These are phyloP conservation scores for Lobulomyces angularis DNA, from an alignment of 192 early-diverging fungal genomes.

Conservation along the genomic window DNA sequence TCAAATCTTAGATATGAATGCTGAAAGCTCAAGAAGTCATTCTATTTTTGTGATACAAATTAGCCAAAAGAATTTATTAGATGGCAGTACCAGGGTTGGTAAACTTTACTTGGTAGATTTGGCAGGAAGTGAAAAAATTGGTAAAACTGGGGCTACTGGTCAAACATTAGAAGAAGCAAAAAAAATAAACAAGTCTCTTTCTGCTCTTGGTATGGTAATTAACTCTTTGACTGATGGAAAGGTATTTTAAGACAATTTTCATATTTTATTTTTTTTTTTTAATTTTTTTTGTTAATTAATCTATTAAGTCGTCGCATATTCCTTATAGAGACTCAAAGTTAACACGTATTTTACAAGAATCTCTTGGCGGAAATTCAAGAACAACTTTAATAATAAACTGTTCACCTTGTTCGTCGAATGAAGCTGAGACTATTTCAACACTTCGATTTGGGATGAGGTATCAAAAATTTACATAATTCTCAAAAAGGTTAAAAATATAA, in stretches of 20 bases:
- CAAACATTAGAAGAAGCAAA: constrained; percentile 99
- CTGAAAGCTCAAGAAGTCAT: constrained; percentile 93
- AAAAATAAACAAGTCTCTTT: constrained; percentile 98
- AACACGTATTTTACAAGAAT: constrained; percentile 98
- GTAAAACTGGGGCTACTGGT: constrained; percentile 94
- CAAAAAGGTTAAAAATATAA: neutral
- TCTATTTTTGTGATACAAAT: constrained; percentile 97
- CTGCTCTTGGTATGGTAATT: constrained; percentile 98
- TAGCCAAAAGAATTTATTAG: constrained; percentile 80
- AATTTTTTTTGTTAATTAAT: neutral
- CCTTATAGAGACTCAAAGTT: constrained; percentile 99
- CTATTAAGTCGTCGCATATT: constrained; percentile 73
- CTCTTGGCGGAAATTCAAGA: constrained; percentile 96
- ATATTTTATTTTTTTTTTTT: constrained; percentile 1
- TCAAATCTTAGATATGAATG: constrained; percentile 78
- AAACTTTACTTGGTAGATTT: constrained; percentile 94
- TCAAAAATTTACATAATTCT: constrained; percentile 6
- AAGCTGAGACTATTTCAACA: constrained; percentile 85
- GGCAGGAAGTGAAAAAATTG: constrained; percentile 96
- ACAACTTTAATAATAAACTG: constrained; percentile 98
- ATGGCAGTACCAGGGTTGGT: constrained; percentile 81
- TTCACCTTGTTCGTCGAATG: constrained; percentile 95
- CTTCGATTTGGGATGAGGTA: constrained; percentile 86
- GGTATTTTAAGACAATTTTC: constrained; percentile 24
- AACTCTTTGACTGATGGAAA: constrained; percentile 98